Percentiles rank a stretch among this genome's conserved stretches.
Evolutionary conservation across 2,329 filamentous ascomycete genomes (phyloP).

Genomic region (Xylaria sp.): DNA sequence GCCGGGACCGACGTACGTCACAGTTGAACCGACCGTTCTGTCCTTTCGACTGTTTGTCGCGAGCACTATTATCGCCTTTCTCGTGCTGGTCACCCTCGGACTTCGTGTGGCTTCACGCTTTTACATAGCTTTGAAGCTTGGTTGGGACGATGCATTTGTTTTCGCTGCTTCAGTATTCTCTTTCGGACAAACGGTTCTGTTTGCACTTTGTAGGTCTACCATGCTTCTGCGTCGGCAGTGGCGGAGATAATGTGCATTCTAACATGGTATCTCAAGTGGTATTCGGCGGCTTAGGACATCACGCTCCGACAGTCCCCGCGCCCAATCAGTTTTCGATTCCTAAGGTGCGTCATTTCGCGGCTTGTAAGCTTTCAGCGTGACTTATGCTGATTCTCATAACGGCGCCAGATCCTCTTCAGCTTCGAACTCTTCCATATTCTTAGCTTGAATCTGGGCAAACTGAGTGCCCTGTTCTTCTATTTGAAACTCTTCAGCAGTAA

Average conservation of each 20-base stretch:
- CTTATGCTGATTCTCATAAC: slow-evolving; percentile 6
- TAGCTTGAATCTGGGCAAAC: slow-evolving; percentile 38
- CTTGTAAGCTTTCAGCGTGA: not conserved
- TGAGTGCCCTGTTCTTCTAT: slow-evolving; percentile 41
- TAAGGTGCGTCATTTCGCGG: slow-evolving; percentile 30
- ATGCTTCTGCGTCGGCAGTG: not conserved
- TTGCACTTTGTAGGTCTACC: slow-evolving; percentile 37
- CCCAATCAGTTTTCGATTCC: slow-evolving; percentile 41
- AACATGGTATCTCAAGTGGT: slow-evolving; percentile 30
- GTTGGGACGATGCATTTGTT: slow-evolving; percentile 40
- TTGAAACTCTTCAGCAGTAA: slow-evolving; percentile 37
- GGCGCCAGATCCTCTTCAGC: slow-evolving; percentile 37
- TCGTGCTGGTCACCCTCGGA: slow-evolving; percentile 33
- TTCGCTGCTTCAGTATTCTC: slow-evolving; percentile 34
- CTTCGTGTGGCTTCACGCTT: slow-evolving; percentile 38
- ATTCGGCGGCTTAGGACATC: slow-evolving; percentile 40
- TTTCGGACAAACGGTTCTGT: slow-evolving; percentile 35
- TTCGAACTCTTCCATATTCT: slow-evolving; percentile 41
- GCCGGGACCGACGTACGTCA: slow-evolving; percentile 37
- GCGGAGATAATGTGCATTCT: not conserved
- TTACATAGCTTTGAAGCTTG: slow-evolving; percentile 33
- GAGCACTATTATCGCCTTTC: slow-evolving; percentile 29
- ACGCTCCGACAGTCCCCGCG: slow-evolving; percentile 32
- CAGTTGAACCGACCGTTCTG: slow-evolving; percentile 30
- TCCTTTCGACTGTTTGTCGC: slow-evolving; percentile 37